Conservation (phyloP, 176 grass and related monocot species). For the Cenchrus fungigraminus region DNA sequence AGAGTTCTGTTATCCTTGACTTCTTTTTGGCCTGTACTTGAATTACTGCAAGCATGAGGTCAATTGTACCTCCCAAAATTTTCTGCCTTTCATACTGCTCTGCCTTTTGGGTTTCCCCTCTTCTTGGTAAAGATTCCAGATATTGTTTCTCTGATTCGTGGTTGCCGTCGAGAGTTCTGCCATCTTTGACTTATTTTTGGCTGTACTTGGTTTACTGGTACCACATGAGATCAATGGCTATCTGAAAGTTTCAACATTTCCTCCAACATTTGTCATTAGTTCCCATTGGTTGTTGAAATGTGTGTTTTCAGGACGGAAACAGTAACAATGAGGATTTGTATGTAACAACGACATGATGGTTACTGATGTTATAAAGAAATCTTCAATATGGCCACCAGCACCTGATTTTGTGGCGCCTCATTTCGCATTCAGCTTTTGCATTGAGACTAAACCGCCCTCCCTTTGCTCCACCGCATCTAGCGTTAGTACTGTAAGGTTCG, state of each 20-base stretch:
- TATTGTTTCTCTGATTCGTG: not conserved
- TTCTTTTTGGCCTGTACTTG: conserved; percentile 2
- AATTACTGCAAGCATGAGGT: conserved; percentile 1
- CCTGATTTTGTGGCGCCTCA: not conserved
- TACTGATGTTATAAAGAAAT: not conserved
- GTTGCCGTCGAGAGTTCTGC: not conserved
- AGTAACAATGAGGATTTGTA: not conserved
- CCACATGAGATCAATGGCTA: conserved; percentile 15
- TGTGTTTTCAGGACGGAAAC: not conserved
- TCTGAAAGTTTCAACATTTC: conserved; percentile 20
- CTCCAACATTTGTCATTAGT: not conserved
- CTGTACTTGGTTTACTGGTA: conserved; percentile 8
- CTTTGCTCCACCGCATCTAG: not conserved
- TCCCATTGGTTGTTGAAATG: conserved; percentile 28
- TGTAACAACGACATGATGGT: not conserved
- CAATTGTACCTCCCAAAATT: not conserved
- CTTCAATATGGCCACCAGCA: not conserved
- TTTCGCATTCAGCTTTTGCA: not conserved
- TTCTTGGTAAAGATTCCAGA: not conserved
- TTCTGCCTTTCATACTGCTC: no score
- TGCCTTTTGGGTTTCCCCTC: no score
- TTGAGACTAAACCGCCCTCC: not conserved
- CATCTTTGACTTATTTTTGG: conserved; percentile 14
- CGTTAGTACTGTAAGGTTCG: not conserved
- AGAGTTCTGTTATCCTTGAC: conserved; percentile 25